phyloP scores from a whole-genome alignment of 345 rosid species.

The Eucalyptus guilfoylei region DNA sequence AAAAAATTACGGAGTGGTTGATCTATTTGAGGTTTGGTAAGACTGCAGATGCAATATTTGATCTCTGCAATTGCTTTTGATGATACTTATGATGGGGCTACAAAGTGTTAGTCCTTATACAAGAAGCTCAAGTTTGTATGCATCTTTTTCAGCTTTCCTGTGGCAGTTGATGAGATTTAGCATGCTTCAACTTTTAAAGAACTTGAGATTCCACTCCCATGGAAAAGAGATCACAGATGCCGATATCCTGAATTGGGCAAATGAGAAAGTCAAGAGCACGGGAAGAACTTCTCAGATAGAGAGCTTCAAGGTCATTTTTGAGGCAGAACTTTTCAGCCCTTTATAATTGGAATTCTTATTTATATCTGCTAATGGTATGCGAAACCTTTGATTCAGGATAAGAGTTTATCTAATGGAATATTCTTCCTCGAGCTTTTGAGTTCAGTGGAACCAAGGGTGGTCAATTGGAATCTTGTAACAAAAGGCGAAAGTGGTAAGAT shows the following conservation, averaged over 20 bases:
- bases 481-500: conserved; percentile 82
- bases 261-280: conserved; percentile 42
- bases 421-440: conserved; percentile 90
- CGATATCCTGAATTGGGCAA: conserved; percentile 76
- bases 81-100: neutral
- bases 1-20: neutral
- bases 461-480: conserved; percentile 93
- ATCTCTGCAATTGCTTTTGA: neutral
- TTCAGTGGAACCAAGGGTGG: conserved; percentile 90
- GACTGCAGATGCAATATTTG: neutral
- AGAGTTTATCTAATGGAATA: conserved; percentile 59
- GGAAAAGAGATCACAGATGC: conserved; percentile 77
- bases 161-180: conserved; percentile 92
- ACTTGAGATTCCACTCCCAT: conserved; percentile 60
- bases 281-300: conserved; percentile 57
- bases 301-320: conserved; percentile 63
- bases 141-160: conserved; percentile 58
- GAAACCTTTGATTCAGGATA: conserved; percentile 42
- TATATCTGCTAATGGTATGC: neutral
- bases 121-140: neutral
- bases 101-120: neutral
- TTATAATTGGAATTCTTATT: neutral
- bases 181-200: conserved; percentile 86
- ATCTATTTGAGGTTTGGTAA: neutral
- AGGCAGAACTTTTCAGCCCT: neutral